Percentiles rank a stretch among this genome's conserved stretches.
phyloP scores from a whole-genome alignment of 495 filamentous ascomycete species.

The Aeminium ludgeri region DNA sequence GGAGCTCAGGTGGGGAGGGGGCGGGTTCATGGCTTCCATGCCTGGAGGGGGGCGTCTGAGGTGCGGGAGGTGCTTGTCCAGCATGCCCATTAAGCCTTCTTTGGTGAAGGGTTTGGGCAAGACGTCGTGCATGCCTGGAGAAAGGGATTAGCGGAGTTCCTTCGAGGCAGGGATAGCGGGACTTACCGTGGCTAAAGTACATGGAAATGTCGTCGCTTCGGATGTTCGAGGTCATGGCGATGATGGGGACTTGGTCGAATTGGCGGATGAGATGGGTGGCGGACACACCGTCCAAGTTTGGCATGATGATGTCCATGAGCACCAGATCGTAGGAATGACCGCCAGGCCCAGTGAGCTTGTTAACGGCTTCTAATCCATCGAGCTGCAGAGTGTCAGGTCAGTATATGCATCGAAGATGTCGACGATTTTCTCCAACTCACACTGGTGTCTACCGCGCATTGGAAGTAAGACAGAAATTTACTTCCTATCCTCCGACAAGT shows the following conservation, averaged over 20 bases:
- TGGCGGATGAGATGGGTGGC: constrained; percentile 89
- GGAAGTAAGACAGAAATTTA: constrained; percentile 80
- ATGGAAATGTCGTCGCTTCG: constrained; percentile 91
- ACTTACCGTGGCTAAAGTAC: constrained; percentile 90
- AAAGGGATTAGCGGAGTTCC: background rate
- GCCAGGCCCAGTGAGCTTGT: constrained; percentile 71
- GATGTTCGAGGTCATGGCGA: constrained; percentile 98
- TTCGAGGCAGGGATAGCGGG: constrained; percentile 1
- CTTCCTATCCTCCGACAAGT: constrained; percentile 87
- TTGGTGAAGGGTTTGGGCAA: constrained; percentile 94
- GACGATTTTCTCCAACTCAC: constrained; percentile 37
- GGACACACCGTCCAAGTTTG: constrained; percentile 83
- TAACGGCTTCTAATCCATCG: constrained; percentile 84
- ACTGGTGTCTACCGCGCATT: constrained; percentile 77
- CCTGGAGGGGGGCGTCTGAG: constrained; percentile 38
- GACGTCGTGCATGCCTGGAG: constrained; percentile 95
- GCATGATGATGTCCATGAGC: constrained; percentile 99
- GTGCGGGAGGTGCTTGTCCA: constrained; percentile 75
- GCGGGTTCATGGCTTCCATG: constrained; percentile 30
- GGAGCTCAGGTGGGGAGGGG: constrained; percentile 29
- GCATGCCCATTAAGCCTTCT: constrained; percentile 77
- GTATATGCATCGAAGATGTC: too few species aligned
- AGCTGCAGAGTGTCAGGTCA: constrained; percentile 35
- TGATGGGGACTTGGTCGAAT: constrained; percentile 74
- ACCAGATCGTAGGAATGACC: constrained; percentile 80